These are phyloP conservation scores for Sequoia sempervirens DNA, from an alignment of 75 land plant genomes.

Conservation along the genomic window DNA sequence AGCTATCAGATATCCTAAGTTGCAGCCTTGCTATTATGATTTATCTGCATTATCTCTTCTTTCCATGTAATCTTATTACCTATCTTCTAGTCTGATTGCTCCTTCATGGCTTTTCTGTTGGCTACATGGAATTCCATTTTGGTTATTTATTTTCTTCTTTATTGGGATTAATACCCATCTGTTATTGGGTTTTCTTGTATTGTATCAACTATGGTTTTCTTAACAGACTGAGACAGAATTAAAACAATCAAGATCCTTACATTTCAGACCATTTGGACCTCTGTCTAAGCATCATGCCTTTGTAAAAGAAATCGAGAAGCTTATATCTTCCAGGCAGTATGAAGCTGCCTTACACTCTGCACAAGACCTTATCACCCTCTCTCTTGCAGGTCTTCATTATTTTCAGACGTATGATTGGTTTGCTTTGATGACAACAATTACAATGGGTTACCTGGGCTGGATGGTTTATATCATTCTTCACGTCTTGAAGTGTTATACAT, in stretches of 20 bases:
- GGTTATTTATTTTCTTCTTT: neutral
- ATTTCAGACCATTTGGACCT: conserved; percentile 81
- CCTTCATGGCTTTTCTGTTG: neutral
- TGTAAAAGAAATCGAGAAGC: conserved; percentile 51
- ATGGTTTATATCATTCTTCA: conserved; percentile 79
- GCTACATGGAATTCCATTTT: neutral
- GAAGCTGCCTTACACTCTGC: conserved; percentile 61
- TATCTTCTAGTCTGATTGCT: neutral
- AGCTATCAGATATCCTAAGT: neutral
- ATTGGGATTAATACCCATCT: neutral
- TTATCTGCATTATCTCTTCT: neutral
- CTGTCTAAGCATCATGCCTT: conserved; percentile 41
- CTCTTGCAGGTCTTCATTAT: conserved; percentile 88
- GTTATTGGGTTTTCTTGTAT: neutral
- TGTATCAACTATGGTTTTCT: conserved; percentile 21
- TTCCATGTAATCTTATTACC: neutral
- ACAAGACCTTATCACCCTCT: conserved; percentile 56
- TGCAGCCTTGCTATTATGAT: neutral
- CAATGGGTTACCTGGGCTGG: conserved; percentile 94
- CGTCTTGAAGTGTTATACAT: conserved; percentile 70
- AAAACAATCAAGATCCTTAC: conserved; percentile 66
- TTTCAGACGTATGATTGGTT: conserved; percentile 98
- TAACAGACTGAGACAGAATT: conserved; percentile 48
- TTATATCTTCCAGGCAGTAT: conserved; percentile 49
- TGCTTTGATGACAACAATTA: conserved; percentile 74